Conservation (phyloP, 306 rosid genomes). For the Malus orientalis region DNA sequence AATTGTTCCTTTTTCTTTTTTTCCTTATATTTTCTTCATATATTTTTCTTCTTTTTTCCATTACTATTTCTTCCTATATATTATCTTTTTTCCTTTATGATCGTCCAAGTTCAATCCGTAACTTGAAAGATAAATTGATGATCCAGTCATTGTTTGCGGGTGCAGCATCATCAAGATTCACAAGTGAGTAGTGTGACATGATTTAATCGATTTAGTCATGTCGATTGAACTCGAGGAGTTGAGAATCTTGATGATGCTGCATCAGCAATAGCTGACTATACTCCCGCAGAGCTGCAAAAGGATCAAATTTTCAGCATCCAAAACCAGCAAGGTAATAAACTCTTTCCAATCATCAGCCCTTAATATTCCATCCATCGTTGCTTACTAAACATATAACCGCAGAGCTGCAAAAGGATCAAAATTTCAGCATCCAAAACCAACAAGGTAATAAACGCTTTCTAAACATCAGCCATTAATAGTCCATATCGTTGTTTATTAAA, state of each 20-base stretch:
- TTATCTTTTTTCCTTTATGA: neutral
- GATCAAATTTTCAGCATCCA: neutral
- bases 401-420: neutral
- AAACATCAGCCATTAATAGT: neutral
- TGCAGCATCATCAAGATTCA: slow-evolving; percentile 97
- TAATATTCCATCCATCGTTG: neutral
- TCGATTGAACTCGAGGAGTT: neutral
- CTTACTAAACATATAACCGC: neutral
- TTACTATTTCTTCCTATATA: neutral
- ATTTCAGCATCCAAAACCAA: neutral
- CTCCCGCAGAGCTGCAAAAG: neutral
- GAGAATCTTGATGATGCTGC: slow-evolving; percentile 99
- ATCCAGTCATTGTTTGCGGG: slow-evolving; percentile 66
- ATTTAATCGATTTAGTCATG: neutral
- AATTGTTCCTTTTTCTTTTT: neutral
- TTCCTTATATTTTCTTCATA: neutral
- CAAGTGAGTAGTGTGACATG: slow-evolving; percentile 16
- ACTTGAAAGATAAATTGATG: neutral
- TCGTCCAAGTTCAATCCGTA: neutral
- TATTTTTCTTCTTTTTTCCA: neutral
- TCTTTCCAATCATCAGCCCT: neutral
- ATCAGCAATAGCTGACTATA: slow-evolving; percentile 70
- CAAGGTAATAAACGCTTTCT: neutral
- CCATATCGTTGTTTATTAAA: neutral
- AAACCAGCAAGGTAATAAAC: neutral